Conservation (phyloP, 164 flowering plant species). For the Annona squamosa region DNA sequence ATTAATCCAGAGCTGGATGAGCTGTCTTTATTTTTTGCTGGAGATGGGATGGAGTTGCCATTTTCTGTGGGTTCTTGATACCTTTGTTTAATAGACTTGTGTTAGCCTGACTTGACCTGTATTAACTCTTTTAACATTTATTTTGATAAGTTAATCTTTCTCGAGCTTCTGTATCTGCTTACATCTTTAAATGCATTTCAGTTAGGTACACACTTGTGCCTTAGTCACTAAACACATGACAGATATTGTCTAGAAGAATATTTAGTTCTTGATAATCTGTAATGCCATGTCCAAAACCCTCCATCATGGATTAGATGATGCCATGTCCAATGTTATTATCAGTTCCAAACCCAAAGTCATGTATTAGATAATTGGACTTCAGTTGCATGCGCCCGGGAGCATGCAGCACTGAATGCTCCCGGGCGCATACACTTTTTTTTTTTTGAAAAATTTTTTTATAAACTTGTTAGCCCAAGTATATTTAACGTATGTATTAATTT, state of each 20-base stretch:
- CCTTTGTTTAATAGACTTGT: not conserved
- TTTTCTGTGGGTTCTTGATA: constrained; percentile 16
- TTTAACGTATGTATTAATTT: too few species aligned
- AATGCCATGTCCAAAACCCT: too few species aligned
- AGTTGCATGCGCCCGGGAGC: too few species aligned
- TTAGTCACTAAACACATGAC: not conserved
- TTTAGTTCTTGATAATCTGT: not conserved
- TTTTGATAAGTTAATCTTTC: not conserved
- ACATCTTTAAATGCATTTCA: not conserved
- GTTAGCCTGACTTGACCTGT: not conserved
- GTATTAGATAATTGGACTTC: too few species aligned
- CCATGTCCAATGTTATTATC: too few species aligned
- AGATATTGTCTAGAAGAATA: not conserved
- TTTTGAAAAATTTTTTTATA: too few species aligned
- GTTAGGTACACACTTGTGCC: not conserved
- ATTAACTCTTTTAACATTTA: not conserved
- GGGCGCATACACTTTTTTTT: too few species aligned
- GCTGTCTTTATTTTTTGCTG: constrained; percentile 4
- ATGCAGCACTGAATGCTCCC: too few species aligned
- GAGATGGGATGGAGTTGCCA: constrained; percentile 11
- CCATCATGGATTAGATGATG: too few species aligned
- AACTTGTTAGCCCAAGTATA: too few species aligned
- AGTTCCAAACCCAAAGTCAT: too few species aligned
- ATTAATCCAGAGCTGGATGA: constrained; percentile 10
- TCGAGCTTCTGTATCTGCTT: not conserved